Percentiles rank a stretch among this genome's conserved stretches.
Conservation (phyloP, 441 rosid genomes). For the Brassica balearica region DNA sequence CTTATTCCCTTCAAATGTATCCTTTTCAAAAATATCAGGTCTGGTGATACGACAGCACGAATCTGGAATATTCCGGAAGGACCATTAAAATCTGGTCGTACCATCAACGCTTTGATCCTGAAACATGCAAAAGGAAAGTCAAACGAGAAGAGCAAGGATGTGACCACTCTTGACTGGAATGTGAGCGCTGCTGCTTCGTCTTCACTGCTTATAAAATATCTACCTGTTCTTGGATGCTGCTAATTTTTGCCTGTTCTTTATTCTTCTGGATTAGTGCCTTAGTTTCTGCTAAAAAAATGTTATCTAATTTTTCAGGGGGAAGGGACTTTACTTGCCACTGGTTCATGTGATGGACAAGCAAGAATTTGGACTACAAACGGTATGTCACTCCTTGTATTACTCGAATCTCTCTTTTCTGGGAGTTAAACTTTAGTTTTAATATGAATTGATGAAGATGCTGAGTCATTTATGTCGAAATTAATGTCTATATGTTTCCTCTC, state of each 20-base stretch:
- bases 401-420: neutral
- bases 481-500: neutral
- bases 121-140: slow-evolving; percentile 96
- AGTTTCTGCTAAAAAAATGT: neutral
- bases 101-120: slow-evolving; percentile 68
- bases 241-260: neutral
- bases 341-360: slow-evolving; percentile 99
- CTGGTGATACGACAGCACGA: slow-evolving; percentile 99
- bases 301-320: slow-evolving; percentile 66
- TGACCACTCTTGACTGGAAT: slow-evolving; percentile 99
- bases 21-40: slow-evolving; percentile 51
- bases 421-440: neutral
- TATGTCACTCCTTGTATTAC: slow-evolving; percentile 41
- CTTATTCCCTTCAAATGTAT: neutral
- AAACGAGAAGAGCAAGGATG: slow-evolving; percentile 98
- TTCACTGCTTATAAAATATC: slow-evolving; percentile 12
- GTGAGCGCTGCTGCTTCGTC: slow-evolving; percentile 58
- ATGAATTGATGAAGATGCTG: neutral
- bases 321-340: slow-evolving; percentile 96
- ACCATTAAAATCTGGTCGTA: slow-evolving; percentile 57
- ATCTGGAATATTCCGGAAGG: slow-evolving; percentile 88
- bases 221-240: slow-evolving; percentile 9
- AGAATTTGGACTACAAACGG: slow-evolving; percentile 93
- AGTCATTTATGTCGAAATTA: neutral
- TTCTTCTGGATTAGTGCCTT: slow-evolving; percentile 13